Conservation (phyloP, 2,329 filamentous ascomycete genomes). For the Alternaria longipes region DNA sequence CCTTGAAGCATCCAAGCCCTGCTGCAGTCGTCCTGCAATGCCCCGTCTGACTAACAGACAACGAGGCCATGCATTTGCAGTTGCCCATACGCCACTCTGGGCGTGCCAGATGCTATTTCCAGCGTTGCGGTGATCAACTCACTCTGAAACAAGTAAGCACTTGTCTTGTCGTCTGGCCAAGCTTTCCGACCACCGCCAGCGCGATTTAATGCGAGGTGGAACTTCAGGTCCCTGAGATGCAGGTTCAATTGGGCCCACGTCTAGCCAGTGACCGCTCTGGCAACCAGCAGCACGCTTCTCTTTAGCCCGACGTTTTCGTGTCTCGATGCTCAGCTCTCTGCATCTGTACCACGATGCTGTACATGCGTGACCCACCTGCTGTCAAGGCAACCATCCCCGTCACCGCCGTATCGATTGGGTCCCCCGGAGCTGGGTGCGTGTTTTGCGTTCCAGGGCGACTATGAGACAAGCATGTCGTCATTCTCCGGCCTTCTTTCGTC, state of each 20-base stretch:
- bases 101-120: constrained; percentile 7
- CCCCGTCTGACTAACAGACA: not conserved
- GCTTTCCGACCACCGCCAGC: constrained; percentile 2
- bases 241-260: not conserved
- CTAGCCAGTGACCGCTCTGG: not conserved
- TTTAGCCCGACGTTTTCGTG: constrained; percentile 2
- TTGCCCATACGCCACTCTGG: not conserved
- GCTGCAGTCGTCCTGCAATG: constrained; percentile 1
- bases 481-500: not conserved
- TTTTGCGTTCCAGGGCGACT: not conserved
- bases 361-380: constrained; percentile 11
- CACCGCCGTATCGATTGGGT: constrained; percentile 8
- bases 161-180: constrained; percentile 10
- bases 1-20: not conserved
- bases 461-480: constrained; percentile 28
- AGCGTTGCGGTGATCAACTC: not conserved
- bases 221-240: constrained; percentile 3
- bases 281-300: constrained; percentile 5
- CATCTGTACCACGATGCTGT: not conserved
- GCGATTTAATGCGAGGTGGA: not conserved
- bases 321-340: not conserved
- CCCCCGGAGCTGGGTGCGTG: not conserved
- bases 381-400: constrained; percentile 14
- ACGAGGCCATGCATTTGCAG: constrained; percentile 1
- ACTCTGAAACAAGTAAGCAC: constrained; percentile 12